These are phyloP conservation scores for Rhizopus sp. DNA, from an alignment of 371 early-diverging fungal genomes.

Conservation along the genomic window DNA sequence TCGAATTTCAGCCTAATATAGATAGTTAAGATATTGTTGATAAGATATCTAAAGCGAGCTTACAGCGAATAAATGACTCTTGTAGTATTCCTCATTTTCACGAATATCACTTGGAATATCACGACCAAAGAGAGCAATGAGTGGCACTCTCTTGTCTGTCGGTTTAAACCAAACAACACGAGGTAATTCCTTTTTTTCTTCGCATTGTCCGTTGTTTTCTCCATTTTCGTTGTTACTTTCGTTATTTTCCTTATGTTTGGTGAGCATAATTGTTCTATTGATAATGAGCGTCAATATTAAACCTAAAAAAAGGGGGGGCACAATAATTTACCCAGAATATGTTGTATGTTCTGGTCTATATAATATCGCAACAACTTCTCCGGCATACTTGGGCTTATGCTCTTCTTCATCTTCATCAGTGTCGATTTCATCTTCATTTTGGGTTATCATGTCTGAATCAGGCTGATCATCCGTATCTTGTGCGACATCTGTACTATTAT, in stretches of 20 bases:
- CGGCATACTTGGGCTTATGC: slow-evolving; percentile 54
- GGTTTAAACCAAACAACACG: slow-evolving; percentile 80
- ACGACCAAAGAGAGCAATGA: slow-evolving; percentile 61
- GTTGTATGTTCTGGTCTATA: slow-evolving; percentile 43
- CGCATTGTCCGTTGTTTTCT: no score
- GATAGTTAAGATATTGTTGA: background rate
- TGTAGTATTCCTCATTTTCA: slow-evolving; percentile 49
- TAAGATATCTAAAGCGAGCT: background rate
- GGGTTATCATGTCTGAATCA: no score
- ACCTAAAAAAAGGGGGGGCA: slow-evolving; percentile 1
- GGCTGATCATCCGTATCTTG: no score
- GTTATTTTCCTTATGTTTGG: background rate
- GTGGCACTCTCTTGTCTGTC: slow-evolving; percentile 69
- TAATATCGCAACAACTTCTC: slow-evolving; percentile 60
- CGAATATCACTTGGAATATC: slow-evolving; percentile 60
- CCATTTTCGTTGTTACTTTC: background rate
- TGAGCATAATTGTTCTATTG: background rate
- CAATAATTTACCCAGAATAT: slow-evolving; percentile 49
- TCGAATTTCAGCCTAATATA: slow-evolving; percentile 45
- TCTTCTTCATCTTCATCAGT: slow-evolving; percentile 41
- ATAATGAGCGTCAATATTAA: background rate
- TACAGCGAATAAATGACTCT: slow-evolving; percentile 41
- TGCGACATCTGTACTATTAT: background rate
- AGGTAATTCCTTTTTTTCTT: slow-evolving; percentile 8
- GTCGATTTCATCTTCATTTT: no score